Conservation (phyloP, 2,329 filamentous ascomycete species). For the Pestalotiopsis sp. region DNA sequence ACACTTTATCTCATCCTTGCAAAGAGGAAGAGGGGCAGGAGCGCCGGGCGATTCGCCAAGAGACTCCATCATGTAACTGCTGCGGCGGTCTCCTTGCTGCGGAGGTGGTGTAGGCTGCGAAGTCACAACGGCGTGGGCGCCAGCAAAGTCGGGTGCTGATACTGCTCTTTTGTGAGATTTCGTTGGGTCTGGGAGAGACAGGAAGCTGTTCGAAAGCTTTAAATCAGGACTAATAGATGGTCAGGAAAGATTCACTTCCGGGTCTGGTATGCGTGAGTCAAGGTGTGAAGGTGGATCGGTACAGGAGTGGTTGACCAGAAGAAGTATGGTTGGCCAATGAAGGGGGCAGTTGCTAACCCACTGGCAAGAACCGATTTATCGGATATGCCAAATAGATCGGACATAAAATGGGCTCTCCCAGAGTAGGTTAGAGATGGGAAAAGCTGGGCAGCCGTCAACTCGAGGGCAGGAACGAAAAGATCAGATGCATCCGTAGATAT, state of each 20-base stretch:
- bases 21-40: neutral
- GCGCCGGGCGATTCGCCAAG: slow-evolving; percentile 20
- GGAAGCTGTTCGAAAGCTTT: slow-evolving; percentile 13
- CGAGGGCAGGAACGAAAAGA: no score
- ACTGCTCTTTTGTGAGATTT: slow-evolving; percentile 50
- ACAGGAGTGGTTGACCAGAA: neutral
- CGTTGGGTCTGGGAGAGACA: slow-evolving; percentile 22
- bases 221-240: slow-evolving; percentile 21
- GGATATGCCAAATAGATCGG: no score
- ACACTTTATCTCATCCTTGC: slow-evolving; percentile 37
- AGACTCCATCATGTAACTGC: slow-evolving; percentile 22
- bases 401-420: no score
- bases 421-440: no score
- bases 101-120: slow-evolving; percentile 29
- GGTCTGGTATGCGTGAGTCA: neutral
- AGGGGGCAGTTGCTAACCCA: no score
- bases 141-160: slow-evolving; percentile 50
- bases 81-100: slow-evolving; percentile 22
- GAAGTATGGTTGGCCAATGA: no score
- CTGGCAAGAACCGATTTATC: no score
- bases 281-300: neutral
- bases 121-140: slow-evolving; percentile 24
- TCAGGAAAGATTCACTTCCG: neutral
- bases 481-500: no score
- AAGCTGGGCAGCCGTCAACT: no score